Evolutionary conservation across 768 basidiomycete genomes (phyloP).

Genomic region (Leccinum broughii): DNA sequence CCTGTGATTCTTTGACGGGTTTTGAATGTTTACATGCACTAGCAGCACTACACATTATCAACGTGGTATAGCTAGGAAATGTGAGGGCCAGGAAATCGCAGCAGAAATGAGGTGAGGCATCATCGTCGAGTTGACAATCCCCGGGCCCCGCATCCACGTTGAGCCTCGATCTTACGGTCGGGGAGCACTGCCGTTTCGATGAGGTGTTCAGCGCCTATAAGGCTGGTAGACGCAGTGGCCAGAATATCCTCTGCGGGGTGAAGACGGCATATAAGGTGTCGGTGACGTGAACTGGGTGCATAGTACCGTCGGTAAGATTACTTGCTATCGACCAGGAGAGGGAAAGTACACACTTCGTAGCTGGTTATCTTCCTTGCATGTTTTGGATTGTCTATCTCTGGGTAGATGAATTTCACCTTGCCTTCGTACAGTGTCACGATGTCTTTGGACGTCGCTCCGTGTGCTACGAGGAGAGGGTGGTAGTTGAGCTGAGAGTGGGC

Average conservation of each 20-base stretch:
- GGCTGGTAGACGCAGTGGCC: slow-evolving; percentile 16
- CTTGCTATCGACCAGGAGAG: background rate
- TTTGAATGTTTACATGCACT: no score
- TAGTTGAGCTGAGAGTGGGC: no score
- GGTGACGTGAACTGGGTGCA: slow-evolving; percentile 21
- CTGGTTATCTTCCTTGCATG: slow-evolving; percentile 15
- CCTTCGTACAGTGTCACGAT: no score
- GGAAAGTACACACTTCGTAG: slow-evolving; percentile 17
- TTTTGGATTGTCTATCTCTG: slow-evolving; percentile 19
- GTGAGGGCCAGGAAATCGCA: no score
- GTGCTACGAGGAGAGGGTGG: no score
- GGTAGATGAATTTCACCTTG: no score
- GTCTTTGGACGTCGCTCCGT: no score
- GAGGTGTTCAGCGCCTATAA: slow-evolving; percentile 13
- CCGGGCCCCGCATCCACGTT: background rate
- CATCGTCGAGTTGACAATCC: no score
- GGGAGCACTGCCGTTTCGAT: slow-evolving; percentile 28
- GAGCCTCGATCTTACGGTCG: slow-evolving; percentile 17
- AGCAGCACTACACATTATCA: no score
- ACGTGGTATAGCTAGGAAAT: no score
- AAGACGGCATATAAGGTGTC: slow-evolving; percentile 22
- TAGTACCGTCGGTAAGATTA: background rate
- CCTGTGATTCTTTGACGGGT: no score
- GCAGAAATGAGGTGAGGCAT: no score
- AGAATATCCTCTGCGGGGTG: slow-evolving; percentile 31